Evolutionary conservation across 352 stramenopile genomes (phyloP).

Genomic region (Globisporangium polare): DNA sequence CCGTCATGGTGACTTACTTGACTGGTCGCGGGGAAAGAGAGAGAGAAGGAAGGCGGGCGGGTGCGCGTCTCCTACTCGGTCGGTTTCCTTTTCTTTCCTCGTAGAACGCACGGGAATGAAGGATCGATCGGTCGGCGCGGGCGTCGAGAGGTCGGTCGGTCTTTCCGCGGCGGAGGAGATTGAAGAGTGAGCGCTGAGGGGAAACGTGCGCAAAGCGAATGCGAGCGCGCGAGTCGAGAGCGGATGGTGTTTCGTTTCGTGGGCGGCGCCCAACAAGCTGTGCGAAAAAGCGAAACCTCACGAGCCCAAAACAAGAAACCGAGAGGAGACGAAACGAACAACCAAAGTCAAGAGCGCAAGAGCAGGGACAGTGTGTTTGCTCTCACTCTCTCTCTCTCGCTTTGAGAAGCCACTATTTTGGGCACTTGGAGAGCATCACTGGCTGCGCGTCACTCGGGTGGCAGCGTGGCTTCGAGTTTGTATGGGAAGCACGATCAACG

Average conservation of each 20-base stretch:
- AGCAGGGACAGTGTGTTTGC: background rate
- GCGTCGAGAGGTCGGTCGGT: constrained; percentile 7
- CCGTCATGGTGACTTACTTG: constrained; percentile 16
- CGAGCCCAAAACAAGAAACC: background rate
- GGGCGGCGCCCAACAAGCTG: background rate
- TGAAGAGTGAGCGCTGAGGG: constrained; percentile 7
- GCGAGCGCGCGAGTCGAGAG: background rate
- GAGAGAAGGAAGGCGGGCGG: background rate
- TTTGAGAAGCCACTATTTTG: background rate
- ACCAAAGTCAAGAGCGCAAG: background rate
- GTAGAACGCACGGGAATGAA: background rate
- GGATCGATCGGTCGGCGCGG: background rate
- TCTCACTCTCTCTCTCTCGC: background rate
- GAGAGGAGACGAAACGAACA: background rate
- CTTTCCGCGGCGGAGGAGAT: constrained; percentile 6
- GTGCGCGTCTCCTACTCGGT: background rate
- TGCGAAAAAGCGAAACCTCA: background rate
- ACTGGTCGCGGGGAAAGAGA: background rate
- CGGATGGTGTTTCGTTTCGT: background rate
- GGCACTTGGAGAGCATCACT: background rate
- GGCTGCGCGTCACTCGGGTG: background rate
- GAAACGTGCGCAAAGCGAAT: background rate
- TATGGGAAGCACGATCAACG: background rate
- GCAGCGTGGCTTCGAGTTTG: background rate
- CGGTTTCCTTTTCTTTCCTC: background rate